Base-by-base conservation (phyloP, 306 rosid genomes). In the Casuarina cunninghamiana region DNA sequence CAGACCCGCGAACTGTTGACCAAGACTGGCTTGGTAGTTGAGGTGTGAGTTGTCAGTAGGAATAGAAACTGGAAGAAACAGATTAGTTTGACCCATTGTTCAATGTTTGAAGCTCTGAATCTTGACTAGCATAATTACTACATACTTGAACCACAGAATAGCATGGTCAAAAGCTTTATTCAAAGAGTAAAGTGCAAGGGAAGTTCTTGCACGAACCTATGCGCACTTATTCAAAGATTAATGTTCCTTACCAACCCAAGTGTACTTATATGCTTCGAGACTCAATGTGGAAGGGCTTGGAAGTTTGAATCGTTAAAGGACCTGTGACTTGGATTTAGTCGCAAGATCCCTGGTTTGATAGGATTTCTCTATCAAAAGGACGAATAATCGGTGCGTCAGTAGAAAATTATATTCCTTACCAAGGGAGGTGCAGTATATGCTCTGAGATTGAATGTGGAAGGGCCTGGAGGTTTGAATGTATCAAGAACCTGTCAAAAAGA, bases 271-370 rank as follows among this genome's bases (percentile, higher is more conserved):
- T 61, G 26, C 19, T 26, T 26, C 32, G 32, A 26, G 32, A 26
- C 32, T 26, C 32, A 26, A 26, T 26, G 58, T 43, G 39, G 55
- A 66, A 2, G 67, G 68, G 17, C 17, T 51, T 51, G n/a, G 39
- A 58, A 15, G 46, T 63, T 39, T 21, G 77, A 57, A 49, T 60
- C 75, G 62, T 69, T 70, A 16, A 77, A 44, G 35, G 70, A 45
- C 48, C 70, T 19, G 45, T 55, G 57, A 69, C 42, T 69, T 48
- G 54, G 74, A 54, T 69, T 68, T 53, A 19, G 57, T 69, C 48
- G 66, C 80, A 38, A 53, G 39, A 45, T 12, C 3, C 2, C 3
- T 13, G 12, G 15, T 12, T 53, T 53, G 58, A 53, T 53, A 26
- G 6, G 15, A 53, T 53, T 53, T 53, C n/a, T 16, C 16, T 53